Percentiles rank a stretch among this genome's conserved stretches.
phyloP scores from a whole-genome alignment of 2,329 filamentous ascomycete species.

The Spiromastix sp. region DNA sequence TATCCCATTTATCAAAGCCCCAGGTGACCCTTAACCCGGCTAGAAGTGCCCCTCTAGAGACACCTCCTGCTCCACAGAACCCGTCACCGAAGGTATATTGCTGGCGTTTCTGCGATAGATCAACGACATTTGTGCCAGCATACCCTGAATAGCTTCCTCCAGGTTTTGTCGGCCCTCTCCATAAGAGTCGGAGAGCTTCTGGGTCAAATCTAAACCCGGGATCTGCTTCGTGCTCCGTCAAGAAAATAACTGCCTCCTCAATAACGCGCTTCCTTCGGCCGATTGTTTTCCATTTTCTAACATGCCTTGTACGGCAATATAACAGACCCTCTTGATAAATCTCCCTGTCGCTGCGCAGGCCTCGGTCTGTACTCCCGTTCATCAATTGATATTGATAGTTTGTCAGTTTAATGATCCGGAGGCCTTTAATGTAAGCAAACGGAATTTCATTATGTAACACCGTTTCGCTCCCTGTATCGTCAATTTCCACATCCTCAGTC shows the following conservation, averaged over 20 bases:
- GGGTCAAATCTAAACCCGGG: slow-evolving; percentile 9
- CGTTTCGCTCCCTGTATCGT: slow-evolving; percentile 12
- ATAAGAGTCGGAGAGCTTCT: slow-evolving; percentile 17
- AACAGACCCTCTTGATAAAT: slow-evolving; percentile 22
- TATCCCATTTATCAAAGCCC: slow-evolving; percentile 52
- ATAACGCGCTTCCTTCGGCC: slow-evolving; percentile 4
- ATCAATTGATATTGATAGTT: slow-evolving; percentile 38
- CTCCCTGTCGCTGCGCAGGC: slow-evolving; percentile 15
- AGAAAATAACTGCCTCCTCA: slow-evolving; percentile 20
- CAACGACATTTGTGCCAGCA: slow-evolving; percentile 10
- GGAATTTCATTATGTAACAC: slow-evolving; percentile 28
- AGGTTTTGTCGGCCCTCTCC: slow-evolving; percentile 22
- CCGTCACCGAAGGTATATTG: slow-evolving; percentile 60
- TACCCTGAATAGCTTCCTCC: slow-evolving; percentile 19
- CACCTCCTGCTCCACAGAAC: slow-evolving; percentile 65
- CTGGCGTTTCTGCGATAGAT: slow-evolving; percentile 13
- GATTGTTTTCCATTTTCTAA: slow-evolving; percentile 14
- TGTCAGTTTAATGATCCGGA: slow-evolving; percentile 42
- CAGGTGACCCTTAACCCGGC: slow-evolving; percentile 51
- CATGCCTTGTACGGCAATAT: slow-evolving; percentile 24
- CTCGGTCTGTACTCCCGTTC: slow-evolving; percentile 14
- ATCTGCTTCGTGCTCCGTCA: slow-evolving; percentile 23
- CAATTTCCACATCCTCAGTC: slow-evolving; percentile 14
- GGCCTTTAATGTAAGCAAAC: slow-evolving; percentile 25
- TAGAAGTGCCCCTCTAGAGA: slow-evolving; percentile 50